These are phyloP conservation scores for Tuber magnatum DNA, from an alignment of 495 filamentous ascomycete species.

Conservation along the genomic window DNA sequence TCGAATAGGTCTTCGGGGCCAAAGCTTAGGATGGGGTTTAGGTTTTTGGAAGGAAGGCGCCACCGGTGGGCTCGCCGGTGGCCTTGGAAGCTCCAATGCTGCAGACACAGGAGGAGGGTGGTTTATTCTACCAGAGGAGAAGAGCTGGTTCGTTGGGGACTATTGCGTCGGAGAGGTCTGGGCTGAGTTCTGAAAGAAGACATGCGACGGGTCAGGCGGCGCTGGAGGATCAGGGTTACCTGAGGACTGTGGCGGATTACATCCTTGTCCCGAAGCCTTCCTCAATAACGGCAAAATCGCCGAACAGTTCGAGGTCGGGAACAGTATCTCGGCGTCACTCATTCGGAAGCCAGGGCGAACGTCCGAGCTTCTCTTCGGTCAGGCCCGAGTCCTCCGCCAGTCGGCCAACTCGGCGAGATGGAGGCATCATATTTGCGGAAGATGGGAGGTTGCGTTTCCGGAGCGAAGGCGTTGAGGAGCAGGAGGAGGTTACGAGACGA, in stretches of 20 bases:
- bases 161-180: neutral
- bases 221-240: neutral
- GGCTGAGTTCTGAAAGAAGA: neutral
- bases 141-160: neutral
- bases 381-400: neutral
- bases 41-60: constrained; percentile 1
- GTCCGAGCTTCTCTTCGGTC: constrained; percentile 19
- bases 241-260: neutral
- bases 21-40: neutral
- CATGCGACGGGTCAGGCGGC: neutral
- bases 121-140: neutral
- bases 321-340: constrained; percentile 29
- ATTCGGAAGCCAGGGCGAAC: constrained; percentile 22
- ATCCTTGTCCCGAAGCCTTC: neutral
- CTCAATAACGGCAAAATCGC: neutral
- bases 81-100: neutral
- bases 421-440: neutral
- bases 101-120: neutral
- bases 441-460: constrained; percentile 1
- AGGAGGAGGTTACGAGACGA: neutral
- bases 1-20: neutral
- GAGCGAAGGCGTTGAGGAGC: neutral
- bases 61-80: neutral
- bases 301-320: constrained; percentile 4
- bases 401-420: neutral